A percentile compares a stretch with the other conserved stretches of the same genome.
These are phyloP conservation scores for Pythium grandisporangium DNA, from an alignment of 352 stramenopile genomes.

Conservation along the genomic window DNA sequence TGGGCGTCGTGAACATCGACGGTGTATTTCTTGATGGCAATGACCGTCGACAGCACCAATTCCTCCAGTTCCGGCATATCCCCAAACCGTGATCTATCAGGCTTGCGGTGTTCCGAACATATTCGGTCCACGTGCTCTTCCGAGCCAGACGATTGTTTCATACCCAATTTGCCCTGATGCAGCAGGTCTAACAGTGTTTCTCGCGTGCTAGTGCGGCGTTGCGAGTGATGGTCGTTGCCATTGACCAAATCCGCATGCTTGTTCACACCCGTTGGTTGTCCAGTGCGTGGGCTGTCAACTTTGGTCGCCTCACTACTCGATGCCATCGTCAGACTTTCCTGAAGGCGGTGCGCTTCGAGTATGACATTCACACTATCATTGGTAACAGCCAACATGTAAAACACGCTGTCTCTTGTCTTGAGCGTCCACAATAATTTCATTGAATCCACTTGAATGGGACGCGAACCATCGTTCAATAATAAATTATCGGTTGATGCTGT, in stretches of 20 bases:
- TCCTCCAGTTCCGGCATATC: slow-evolving; percentile 5
- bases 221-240: too few species aligned
- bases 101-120: too few species aligned
- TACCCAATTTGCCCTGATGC: slow-evolving; percentile 65
- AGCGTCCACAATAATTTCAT: slow-evolving; percentile 80
- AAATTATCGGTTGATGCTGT: slow-evolving; percentile 68
- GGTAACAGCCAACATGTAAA: slow-evolving; percentile 55
- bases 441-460: slow-evolving; percentile 72
- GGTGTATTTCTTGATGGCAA: slow-evolving; percentile 65
- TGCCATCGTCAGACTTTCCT: slow-evolving; percentile 1
- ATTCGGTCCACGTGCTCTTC: too few species aligned
- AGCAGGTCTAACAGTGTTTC: slow-evolving; percentile 63
- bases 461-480: slow-evolving; percentile 55
- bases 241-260: too few species aligned
- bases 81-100: too few species aligned
- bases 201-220: slow-evolving; percentile 32
- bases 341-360: slow-evolving; percentile 18
- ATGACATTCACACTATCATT: slow-evolving; percentile 42
- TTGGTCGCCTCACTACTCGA: too few species aligned
- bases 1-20: slow-evolving; percentile 68
- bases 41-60: slow-evolving; percentile 13
- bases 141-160: slow-evolving; percentile 16
- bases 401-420: slow-evolving; percentile 57
- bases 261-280: too few species aligned
- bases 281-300: neutral